phyloP scores from a whole-genome alignment of 345 rosid species.

The Salix suchowensis region DNA sequence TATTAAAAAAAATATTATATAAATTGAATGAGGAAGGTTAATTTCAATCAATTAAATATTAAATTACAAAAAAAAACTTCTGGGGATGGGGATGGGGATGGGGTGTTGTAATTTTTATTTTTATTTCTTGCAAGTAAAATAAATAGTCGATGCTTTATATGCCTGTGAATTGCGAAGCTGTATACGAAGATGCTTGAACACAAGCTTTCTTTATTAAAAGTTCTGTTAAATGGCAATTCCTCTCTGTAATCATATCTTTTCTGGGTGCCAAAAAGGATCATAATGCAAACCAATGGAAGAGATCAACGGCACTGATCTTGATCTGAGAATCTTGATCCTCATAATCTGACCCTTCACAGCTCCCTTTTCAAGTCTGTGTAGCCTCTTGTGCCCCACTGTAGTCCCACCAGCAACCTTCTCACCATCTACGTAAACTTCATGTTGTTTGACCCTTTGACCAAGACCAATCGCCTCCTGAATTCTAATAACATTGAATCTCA shows the following conservation, averaged over 20 bases:
- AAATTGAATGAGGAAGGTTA: too few species aligned
- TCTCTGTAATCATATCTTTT: not conserved
- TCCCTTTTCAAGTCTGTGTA: constrained; percentile 42
- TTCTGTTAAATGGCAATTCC: too few species aligned
- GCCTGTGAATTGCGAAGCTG: too few species aligned
- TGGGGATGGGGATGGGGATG: too few species aligned
- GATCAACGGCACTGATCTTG: constrained; percentile 49
- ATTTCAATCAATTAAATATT: too few species aligned
- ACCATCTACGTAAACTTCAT: constrained; percentile 53
- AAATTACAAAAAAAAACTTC: too few species aligned
- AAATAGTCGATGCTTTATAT: too few species aligned
- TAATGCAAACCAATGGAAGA: constrained; percentile 65
- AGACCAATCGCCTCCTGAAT: constrained; percentile 72
- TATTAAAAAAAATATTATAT: too few species aligned
- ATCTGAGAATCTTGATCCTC: constrained; percentile 40
- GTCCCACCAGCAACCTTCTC: constrained; percentile 43
- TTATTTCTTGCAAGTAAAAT: too few species aligned
- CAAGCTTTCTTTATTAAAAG: too few species aligned
- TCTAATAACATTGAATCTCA: constrained; percentile 55
- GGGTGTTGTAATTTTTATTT: too few species aligned
- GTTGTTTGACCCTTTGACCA: constrained; percentile 57
- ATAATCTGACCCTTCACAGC: constrained; percentile 33
- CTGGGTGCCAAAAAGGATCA: constrained; percentile 51
- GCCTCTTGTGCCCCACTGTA: constrained; percentile 61
- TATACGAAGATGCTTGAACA: too few species aligned